Percentiles rank a stretch among this genome's conserved stretches.
phyloP scores from a whole-genome alignment of 2,329 filamentous ascomycete species.

The Penicillium frequentans region DNA sequence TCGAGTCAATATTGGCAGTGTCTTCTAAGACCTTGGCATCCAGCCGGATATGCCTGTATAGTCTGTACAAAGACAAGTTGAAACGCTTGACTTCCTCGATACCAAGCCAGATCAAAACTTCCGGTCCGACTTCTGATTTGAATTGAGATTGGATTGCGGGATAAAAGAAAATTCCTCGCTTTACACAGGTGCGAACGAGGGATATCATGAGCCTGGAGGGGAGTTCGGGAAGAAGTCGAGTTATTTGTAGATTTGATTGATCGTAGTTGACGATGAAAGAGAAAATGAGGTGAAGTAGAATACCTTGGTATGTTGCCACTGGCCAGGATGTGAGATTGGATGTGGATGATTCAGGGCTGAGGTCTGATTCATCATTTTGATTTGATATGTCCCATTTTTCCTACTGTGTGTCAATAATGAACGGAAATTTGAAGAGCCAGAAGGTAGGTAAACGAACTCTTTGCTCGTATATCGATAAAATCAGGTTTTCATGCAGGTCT shows the following conservation, averaged over 20 bases:
- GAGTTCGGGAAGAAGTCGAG: not conserved
- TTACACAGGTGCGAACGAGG: constrained; percentile 21
- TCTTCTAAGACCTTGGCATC: not conserved
- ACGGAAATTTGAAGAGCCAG: not conserved
- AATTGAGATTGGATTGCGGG: constrained; percentile 23
- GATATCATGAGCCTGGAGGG: constrained; percentile 14
- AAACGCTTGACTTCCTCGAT: constrained; percentile 29
- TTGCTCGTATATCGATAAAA: constrained; percentile 19
- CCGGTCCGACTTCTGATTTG: constrained; percentile 6
- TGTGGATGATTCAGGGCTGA: not conserved
- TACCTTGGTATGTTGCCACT: constrained; percentile 28
- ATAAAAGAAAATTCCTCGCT: constrained; percentile 23
- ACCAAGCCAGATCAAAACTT: constrained; percentile 20
- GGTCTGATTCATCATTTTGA: not conserved
- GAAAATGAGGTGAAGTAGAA: constrained; percentile 30
- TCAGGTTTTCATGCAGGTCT: constrained; percentile 19
- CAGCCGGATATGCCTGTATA: constrained; percentile 2
- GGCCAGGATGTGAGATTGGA: constrained; percentile 19
- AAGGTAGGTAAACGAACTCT: constrained; percentile 4
- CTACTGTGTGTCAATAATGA: not conserved
- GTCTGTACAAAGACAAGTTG: constrained; percentile 22
- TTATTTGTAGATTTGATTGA: not conserved
- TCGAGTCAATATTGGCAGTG: not conserved
- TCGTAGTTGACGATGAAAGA: constrained; percentile 6
- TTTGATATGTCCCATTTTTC: constrained; percentile 6